Base-by-base conservation (phyloP, 2,329 filamentous ascomycete species). In the Fusarium odoratissimum region DNA sequence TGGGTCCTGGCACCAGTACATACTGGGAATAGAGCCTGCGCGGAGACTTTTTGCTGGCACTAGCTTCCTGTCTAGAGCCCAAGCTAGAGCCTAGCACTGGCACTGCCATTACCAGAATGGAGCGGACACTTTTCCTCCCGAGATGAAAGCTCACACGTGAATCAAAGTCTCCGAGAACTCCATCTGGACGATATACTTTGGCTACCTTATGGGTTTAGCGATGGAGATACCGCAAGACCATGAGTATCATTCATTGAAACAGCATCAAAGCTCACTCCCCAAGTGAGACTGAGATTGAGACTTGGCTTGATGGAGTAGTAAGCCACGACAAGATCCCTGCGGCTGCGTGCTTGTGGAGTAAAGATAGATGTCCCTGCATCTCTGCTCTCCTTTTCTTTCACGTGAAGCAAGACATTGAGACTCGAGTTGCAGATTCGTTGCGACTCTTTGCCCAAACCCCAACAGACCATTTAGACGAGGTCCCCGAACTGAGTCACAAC, bases 101-200 rank as follows among this genome's bases (percentile, higher is more conserved):
- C 67, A 69, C 67, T 64, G 67, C 67, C 65, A 64, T 69, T 55
- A 64, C 58, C 57, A 69, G 51, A 68, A 69, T 54, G 54, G 65
- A 69, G 40, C 65, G 67, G 67, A 69, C 40, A 69, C 58, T 41
- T 69, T 68, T 28, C 19, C 37, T 31, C 40, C 25, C 30, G 31
- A 60, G 33, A 35, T 41, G 33, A 37, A 17, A 30, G 35, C 40
- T 11, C 38, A n/a, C 38, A n/a, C 28, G 48, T 51, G 28, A 31
- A 28, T 44, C 9, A 45, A 56, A 56, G 64, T 69, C 30, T 35
- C 66, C 64, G 49, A 64, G 16, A n/a, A 64, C 48, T 55, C 12
- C 31, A 44, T 63, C 60, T 33, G n/a, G n/a, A 31, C 28, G 52
- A 44, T 60, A 41, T 37, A 40, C 52, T 67, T 41, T 33, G 13